phyloP scores from a whole-genome alignment of 352 stramenopile species.

The Blastocystis sp. region DNA sequence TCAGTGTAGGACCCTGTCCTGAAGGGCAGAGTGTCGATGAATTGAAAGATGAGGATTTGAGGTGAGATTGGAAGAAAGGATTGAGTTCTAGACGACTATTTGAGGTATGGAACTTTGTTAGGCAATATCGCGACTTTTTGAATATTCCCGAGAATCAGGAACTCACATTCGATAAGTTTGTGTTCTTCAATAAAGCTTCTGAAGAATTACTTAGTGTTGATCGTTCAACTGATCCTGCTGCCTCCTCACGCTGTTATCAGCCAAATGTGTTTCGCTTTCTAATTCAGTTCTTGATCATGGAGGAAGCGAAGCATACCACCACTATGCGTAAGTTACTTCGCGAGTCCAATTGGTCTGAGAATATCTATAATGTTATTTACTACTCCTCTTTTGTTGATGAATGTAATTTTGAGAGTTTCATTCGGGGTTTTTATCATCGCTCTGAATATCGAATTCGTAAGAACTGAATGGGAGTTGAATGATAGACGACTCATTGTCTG shows the following conservation, averaged over 20 bases:
- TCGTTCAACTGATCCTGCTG: neutral
- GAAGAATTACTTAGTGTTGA: neutral
- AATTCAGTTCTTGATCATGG: neutral
- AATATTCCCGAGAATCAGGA: neutral
- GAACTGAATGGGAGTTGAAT: neutral
- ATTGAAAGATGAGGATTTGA: neutral
- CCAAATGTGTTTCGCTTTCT: neutral
- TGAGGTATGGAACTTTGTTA: constrained; percentile 48
- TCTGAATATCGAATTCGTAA: neutral
- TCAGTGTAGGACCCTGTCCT: neutral
- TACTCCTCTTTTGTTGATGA: neutral
- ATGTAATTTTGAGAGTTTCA: neutral
- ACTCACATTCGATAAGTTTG: neutral
- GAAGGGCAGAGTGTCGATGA: neutral
- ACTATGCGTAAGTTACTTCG: constrained; percentile 20
- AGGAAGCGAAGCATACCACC: neutral
- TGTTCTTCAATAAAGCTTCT: neutral
- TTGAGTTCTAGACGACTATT: neutral
- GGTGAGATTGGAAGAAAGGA: neutral
- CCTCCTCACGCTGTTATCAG: neutral
- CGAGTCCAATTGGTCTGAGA: neutral
- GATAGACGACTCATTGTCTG: neutral
- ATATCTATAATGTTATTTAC: neutral
- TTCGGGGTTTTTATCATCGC: constrained; percentile 3
- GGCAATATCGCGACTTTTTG: constrained; percentile 2